These are phyloP conservation scores for Vanrija sp. DNA, from an alignment of 1,284 basidiomycete species.

Conservation along the genomic window DNA sequence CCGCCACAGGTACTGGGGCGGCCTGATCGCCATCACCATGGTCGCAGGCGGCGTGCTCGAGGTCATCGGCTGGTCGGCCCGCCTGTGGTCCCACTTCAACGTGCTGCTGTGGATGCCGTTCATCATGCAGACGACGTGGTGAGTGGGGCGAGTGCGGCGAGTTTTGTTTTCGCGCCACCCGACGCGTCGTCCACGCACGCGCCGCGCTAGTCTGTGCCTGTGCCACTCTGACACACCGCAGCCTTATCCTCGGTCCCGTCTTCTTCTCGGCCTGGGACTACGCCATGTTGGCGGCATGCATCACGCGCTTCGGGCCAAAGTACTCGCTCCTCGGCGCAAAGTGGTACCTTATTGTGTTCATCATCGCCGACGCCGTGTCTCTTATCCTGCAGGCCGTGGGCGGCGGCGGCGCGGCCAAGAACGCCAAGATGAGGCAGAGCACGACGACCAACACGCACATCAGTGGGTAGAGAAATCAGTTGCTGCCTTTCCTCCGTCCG, in stretches of 20 bases:
- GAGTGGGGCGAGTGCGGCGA: constrained; percentile 8
- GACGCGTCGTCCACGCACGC: no score
- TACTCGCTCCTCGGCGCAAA: constrained; percentile 41
- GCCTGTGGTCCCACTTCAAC: constrained; percentile 35
- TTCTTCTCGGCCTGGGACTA: constrained; percentile 44
- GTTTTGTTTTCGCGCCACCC: background rate
- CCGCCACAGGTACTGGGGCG: constrained; percentile 52
- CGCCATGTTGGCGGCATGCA: constrained; percentile 42
- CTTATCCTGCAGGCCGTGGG: constrained; percentile 50
- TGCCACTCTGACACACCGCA: constrained; percentile 10
- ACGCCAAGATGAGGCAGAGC: constrained; percentile 18
- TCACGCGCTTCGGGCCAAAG: constrained; percentile 37
- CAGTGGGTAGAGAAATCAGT: constrained; percentile 24
- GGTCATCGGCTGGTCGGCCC: constrained; percentile 47
- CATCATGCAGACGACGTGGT: constrained; percentile 52
- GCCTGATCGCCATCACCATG: constrained; percentile 51
- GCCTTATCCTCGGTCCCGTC: constrained; percentile 44
- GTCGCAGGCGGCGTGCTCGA: constrained; percentile 56
- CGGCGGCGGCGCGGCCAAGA: constrained; percentile 41
- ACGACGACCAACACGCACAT: constrained; percentile 21
- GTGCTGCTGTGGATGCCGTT: constrained; percentile 28
- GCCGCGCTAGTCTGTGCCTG: no score
- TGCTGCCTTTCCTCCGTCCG: no score
- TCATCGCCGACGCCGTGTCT: constrained; percentile 45
- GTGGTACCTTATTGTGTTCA: constrained; percentile 44